phyloP scores from a whole-genome alignment of 169 alveolate genomes.

The Cryptosporidium ubiquitum region DNA sequence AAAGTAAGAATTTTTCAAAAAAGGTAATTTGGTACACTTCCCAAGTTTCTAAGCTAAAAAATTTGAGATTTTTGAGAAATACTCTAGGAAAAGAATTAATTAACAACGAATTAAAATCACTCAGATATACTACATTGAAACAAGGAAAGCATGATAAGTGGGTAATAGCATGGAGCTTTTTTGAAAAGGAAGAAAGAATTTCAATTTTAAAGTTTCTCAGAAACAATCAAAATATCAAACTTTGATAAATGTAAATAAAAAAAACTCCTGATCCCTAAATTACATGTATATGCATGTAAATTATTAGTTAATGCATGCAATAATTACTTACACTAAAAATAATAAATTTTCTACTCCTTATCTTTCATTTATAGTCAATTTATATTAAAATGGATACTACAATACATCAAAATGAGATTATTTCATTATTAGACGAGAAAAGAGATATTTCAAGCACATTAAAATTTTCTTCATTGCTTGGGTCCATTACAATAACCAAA shows the following conservation, averaged over 20 bases:
- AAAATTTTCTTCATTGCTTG: constrained; percentile 27
- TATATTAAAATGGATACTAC: constrained; percentile 6
- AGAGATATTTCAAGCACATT: constrained; percentile 27
- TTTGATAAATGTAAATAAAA: background rate
- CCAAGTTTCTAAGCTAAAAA: constrained; percentile 75
- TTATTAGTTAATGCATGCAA: background rate
- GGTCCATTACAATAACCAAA: constrained; percentile 44
- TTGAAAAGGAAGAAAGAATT: constrained; percentile 29
- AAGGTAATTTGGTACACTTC: constrained; percentile 79
- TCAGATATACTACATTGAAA: constrained; percentile 8
- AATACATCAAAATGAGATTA: constrained; percentile 55
- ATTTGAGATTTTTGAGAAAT: constrained; percentile 20
- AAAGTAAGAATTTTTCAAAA: constrained; percentile 60
- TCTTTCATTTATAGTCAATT: background rate
- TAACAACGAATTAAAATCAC: constrained; percentile 5
- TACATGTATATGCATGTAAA: constrained; percentile 15
- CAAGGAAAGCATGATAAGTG: constrained; percentile 62
- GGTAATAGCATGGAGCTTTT: constrained; percentile 73
- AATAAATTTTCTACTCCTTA: background rate
- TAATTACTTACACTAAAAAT: no score
- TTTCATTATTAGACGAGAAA: constrained; percentile 54
- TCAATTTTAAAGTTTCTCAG: constrained; percentile 55
- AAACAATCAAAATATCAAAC: background rate
- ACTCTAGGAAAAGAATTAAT: constrained; percentile 23
- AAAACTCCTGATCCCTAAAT: background rate